phyloP scores from a whole-genome alignment of 2,329 filamentous ascomycete genomes.

The Phialophora tarda region DNA sequence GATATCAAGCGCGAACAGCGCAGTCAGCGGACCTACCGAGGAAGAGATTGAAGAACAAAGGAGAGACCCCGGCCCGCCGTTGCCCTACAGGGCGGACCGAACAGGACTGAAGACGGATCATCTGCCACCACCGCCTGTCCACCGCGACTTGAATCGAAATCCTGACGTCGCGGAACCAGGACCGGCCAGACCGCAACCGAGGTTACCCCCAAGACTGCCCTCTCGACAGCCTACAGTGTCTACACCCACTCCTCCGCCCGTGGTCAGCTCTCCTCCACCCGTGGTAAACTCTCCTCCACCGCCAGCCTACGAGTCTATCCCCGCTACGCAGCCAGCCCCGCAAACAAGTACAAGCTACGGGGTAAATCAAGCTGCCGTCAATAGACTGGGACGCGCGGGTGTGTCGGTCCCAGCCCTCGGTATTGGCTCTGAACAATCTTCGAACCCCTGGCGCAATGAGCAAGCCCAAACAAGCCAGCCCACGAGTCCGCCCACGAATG shows the following conservation, averaged over 20 bases:
- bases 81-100: conserved; percentile 72
- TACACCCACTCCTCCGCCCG: conserved; percentile 49
- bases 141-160: conserved; percentile 48
- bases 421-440: conserved; percentile 58
- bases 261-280: conserved; percentile 49
- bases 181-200: conserved; percentile 55
- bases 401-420: conserved; percentile 79
- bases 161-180: conserved; percentile 39
- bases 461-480: conserved; percentile 43
- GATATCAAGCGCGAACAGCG: conserved; percentile 44
- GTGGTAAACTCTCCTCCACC: conserved; percentile 44
- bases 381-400: conserved; percentile 72
- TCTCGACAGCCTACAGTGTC: conserved; percentile 64
- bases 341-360: conserved; percentile 46
- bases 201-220: conserved; percentile 72
- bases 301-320: conserved; percentile 27
- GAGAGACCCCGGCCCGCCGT: conserved; percentile 58
- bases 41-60: conserved; percentile 42
- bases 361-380: conserved; percentile 66
- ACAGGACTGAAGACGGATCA: conserved; percentile 72
- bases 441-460: conserved; percentile 40
- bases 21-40: conserved; percentile 41
- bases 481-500: conserved; percentile 39
- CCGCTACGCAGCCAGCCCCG: conserved; percentile 36
- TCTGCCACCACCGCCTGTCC: conserved; percentile 71